These are phyloP conservation scores for Pythium chondricola DNA, from an alignment of 352 stramenopile species.

Conservation along the genomic window DNA sequence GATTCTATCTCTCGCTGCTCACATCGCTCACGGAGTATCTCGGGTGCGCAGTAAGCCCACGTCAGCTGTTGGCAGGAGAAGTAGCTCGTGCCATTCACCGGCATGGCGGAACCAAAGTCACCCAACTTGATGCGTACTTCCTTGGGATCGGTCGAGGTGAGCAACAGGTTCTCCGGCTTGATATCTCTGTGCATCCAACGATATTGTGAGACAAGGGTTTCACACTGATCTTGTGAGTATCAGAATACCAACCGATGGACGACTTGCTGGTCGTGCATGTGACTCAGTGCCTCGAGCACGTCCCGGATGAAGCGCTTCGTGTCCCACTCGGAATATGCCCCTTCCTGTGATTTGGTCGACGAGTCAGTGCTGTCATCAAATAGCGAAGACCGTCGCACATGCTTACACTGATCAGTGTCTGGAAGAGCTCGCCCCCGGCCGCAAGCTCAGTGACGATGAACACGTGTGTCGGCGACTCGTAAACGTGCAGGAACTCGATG, in stretches of 20 bases:
- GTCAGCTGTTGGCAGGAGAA: constrained; percentile 41
- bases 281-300: constrained; percentile 48
- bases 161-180: constrained; percentile 83
- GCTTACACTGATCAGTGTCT: constrained; percentile 46
- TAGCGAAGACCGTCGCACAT: neutral
- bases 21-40: constrained; percentile 37
- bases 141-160: constrained; percentile 65
- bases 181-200: constrained; percentile 53
- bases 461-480: constrained; percentile 42
- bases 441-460: constrained; percentile 60
- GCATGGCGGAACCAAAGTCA: constrained; percentile 79
- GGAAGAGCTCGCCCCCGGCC: constrained; percentile 58
- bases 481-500: constrained; percentile 39
- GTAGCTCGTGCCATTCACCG: constrained; percentile 35
- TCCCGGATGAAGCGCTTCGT: constrained; percentile 39
- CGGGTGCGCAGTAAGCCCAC: constrained; percentile 62
- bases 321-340: constrained; percentile 73
- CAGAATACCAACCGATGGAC: constrained; percentile 53
- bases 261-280: constrained; percentile 65
- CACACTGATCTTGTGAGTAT: too few species aligned
- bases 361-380: too few species aligned
- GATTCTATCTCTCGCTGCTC: constrained; percentile 3
- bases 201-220: too few species aligned
- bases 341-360: constrained; percentile 23
- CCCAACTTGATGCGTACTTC: constrained; percentile 70